A percentile compares a stretch with the other conserved stretches of the same genome.
phyloP scores from a whole-genome alignment of 257 asterid genomes.

The Coffea canephora region DNA sequence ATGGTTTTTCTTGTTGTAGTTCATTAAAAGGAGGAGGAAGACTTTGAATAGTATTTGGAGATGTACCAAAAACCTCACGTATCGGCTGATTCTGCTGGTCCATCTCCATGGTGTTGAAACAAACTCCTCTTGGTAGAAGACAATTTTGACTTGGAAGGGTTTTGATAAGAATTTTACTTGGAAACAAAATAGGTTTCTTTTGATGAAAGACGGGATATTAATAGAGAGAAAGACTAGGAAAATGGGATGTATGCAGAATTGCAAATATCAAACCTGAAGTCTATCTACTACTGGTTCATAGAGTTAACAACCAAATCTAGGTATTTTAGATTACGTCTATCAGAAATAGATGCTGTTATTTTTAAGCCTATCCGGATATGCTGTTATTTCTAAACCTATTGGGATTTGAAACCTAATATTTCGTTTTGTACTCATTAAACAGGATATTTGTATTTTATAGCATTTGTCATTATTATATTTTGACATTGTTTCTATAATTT shows the following conservation, averaged over 20 bases:
- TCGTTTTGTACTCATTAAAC: too few species aligned
- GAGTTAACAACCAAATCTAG: too few species aligned
- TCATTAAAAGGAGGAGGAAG: not conserved
- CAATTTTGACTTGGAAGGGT: not conserved
- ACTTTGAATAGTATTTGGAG: not conserved
- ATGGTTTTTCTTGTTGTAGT: not conserved
- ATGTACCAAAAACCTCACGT: not conserved
- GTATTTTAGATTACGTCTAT: too few species aligned
- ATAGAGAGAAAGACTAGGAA: not conserved
- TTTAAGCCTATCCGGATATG: too few species aligned
- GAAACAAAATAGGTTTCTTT: not conserved
- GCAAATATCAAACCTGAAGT: not conserved
- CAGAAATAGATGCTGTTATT: too few species aligned
- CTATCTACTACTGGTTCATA: not conserved
- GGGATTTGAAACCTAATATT: too few species aligned
- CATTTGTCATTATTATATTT: too few species aligned
- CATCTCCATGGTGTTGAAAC: not conserved
- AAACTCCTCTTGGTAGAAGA: not conserved
- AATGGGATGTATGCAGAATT: not conserved
- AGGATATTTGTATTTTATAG: too few species aligned
- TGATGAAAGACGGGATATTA: not conserved
- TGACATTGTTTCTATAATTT: too few species aligned
- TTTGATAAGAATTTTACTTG: not conserved
- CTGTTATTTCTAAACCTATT: too few species aligned
- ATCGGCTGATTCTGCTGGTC: not conserved